These are phyloP conservation scores for Lophium mytilinum DNA, from an alignment of 495 filamentous ascomycete species.

Conservation along the genomic window DNA sequence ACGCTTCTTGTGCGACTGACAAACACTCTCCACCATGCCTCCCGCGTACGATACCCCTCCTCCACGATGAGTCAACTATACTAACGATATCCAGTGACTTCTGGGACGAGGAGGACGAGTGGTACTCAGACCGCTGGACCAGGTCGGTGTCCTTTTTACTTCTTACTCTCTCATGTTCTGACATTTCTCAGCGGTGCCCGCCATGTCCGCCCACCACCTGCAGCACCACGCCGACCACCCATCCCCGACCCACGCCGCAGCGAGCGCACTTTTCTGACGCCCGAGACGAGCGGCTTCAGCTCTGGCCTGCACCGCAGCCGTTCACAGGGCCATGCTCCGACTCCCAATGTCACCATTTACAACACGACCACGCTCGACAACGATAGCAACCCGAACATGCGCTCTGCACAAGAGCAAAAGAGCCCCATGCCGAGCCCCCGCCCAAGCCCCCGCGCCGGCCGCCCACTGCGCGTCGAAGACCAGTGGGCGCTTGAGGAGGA, in stretches of 20 bases:
- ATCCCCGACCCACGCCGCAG: constrained; percentile 1
- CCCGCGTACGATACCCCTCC: background rate
- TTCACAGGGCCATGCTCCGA: constrained; percentile 29
- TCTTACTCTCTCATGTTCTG: no score
- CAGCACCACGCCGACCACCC: constrained; percentile 1
- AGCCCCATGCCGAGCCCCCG: constrained; percentile 11
- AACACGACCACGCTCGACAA: constrained; percentile 25
- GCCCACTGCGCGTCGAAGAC: constrained; percentile 13
- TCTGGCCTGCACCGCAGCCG: constrained; percentile 30
- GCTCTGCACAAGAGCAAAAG: constrained; percentile 5
- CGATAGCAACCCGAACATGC: constrained; percentile 12
- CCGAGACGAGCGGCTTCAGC: constrained; percentile 7
- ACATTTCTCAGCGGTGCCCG: constrained; percentile 14
- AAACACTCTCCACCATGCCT: background rate
- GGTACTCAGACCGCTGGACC: constrained; percentile 3
- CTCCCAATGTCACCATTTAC: constrained; percentile 32
- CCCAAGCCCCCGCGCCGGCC: constrained; percentile 12
- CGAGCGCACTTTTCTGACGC: constrained; percentile 9
- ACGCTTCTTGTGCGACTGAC: background rate
- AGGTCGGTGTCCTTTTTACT: background rate
- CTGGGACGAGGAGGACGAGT: constrained; percentile 26
- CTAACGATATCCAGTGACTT: constrained; percentile 1
- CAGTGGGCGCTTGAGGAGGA: constrained; percentile 25
- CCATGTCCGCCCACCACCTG: constrained; percentile 18
- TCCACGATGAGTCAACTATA: constrained; percentile 2